Base-by-base conservation (phyloP, 148 eudicot species). In the Linanthus parryae region DNA sequence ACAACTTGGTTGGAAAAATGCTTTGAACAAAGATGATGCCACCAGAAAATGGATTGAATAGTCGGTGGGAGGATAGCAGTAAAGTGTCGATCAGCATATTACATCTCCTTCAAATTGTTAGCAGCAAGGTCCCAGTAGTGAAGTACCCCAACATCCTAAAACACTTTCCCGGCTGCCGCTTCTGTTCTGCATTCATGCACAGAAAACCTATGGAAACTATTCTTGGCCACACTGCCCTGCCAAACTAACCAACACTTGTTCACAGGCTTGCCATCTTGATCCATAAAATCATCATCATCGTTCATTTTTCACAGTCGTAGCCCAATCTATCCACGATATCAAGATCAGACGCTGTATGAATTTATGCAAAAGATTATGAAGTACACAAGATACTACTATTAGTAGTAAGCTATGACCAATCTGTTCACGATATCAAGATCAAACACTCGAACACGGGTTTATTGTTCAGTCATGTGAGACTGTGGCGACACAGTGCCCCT, bases 111-210 rank as follows among this genome's bases (percentile, higher is more conserved):
- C 0, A 74, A 53, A 71, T 76, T 86, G 65, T 83, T 86, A 14
- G 80, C 75, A 17, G 95, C 81, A 37, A 86, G 85, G 45, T 91
- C 94, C 94, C 91, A 91, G 66, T 86, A 91, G 54, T 91, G 95
- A 35, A 68, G 80, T 47, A 91, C 95, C 46, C 97, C 97, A 28
- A 83, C 84, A 77, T 91, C 97, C 26, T 61, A 38, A 19, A 91
- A 81, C 18, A 80, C 67, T 54, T 83, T 87, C 0, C 94, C 81
- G 1, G 94, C 98, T 55, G 94, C 94, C 48, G 86, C 80, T 50
- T 91, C 98, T 12, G 81, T 84, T 52, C 90, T 66, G 57, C 96
- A 81, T 48, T 83, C 96, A 3, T 91, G 94, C 38, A 87, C 82
- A 19, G 43, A 59, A 59, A 91, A 91, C 70, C 80, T 65, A 51